A percentile compares a stretch with the other conserved stretches of the same genome.
These are phyloP conservation scores for Populus hybrid DNA, from an alignment of 441 rosid species.

Conservation along the genomic window DNA sequence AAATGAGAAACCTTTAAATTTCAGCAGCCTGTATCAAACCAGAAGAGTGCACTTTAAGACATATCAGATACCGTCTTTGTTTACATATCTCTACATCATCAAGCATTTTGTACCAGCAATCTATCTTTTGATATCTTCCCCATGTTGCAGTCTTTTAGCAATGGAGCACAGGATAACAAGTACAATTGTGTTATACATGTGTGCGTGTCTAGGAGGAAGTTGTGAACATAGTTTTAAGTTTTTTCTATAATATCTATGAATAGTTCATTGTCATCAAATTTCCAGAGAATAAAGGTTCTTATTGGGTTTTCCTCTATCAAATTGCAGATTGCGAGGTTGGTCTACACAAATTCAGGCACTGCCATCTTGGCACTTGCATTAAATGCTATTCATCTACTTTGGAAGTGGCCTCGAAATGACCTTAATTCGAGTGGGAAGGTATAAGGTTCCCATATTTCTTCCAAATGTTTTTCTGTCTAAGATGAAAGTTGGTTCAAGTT, in stretches of 20 bases:
- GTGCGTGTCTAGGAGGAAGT: not conserved
- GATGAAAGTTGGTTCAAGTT: conserved; percentile 1
- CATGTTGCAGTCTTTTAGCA: not conserved
- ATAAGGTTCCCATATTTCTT: not conserved
- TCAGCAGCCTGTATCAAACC: not conserved
- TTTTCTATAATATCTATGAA: not conserved
- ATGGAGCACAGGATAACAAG: not conserved
- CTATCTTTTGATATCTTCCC: not conserved
- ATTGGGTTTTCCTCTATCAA: conserved; percentile 11
- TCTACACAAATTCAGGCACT: conserved; percentile 45
- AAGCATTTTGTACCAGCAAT: not conserved
- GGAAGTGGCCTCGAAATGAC: conserved; percentile 48
- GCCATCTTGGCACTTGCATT: conserved; percentile 48
- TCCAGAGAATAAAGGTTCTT: not conserved
- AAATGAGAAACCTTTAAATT: not conserved
- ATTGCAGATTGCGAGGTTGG: conserved; percentile 46
- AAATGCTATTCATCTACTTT: conserved; percentile 42
- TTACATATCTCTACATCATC: not conserved
- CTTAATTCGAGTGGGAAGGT: conserved; percentile 46
- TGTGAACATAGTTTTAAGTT: not conserved
- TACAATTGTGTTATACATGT: not conserved
- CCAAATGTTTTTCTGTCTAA: not conserved
- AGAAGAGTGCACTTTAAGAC: not conserved
- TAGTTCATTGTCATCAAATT: not conserved
- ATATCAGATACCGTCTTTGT: not conserved